These are phyloP conservation scores for Penicillium cataractarum DNA, from an alignment of 495 filamentous ascomycete species.

Conservation along the genomic window DNA sequence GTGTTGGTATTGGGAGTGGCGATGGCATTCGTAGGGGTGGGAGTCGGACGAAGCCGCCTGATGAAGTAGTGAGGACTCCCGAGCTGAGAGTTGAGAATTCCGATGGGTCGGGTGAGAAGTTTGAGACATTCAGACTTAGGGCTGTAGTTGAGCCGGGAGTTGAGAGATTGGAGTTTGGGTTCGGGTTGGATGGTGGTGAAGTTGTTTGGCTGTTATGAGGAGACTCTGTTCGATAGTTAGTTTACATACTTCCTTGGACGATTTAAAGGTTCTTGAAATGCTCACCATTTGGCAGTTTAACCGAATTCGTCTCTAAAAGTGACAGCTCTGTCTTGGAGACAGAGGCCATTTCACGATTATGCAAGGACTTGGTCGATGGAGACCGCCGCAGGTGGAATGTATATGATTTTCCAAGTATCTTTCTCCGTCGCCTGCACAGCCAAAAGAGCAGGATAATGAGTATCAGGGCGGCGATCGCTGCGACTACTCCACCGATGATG, in stretches of 20 bases:
- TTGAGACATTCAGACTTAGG: neutral
- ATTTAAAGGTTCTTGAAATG: neutral
- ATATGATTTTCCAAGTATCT: conserved; percentile 13
- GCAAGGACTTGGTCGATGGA: neutral
- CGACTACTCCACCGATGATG: conserved; percentile 37
- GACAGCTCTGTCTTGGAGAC: neutral
- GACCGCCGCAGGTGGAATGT: conserved; percentile 6
- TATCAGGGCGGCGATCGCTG: conserved; percentile 25
- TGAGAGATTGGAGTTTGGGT: neutral
- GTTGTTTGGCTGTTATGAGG: neutral
- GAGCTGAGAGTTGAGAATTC: conserved; percentile 2
- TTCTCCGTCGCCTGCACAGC: conserved; percentile 31
- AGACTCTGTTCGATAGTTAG: neutral
- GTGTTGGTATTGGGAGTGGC: neutral
- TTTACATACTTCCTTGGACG: neutral
- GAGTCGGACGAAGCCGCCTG: neutral
- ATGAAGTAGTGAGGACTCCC: neutral
- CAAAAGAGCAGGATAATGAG: conserved; percentile 25
- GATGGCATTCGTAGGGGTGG: conserved; percentile 2
- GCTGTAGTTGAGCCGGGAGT: neutral
- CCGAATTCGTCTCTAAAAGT: neutral
- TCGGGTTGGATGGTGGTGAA: neutral
- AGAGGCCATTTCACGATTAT: conserved; percentile 8
- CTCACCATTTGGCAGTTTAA: neutral
- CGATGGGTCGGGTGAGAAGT: neutral